phyloP scores from a whole-genome alignment of 345 rosid species.

The Citrus medica region DNA sequence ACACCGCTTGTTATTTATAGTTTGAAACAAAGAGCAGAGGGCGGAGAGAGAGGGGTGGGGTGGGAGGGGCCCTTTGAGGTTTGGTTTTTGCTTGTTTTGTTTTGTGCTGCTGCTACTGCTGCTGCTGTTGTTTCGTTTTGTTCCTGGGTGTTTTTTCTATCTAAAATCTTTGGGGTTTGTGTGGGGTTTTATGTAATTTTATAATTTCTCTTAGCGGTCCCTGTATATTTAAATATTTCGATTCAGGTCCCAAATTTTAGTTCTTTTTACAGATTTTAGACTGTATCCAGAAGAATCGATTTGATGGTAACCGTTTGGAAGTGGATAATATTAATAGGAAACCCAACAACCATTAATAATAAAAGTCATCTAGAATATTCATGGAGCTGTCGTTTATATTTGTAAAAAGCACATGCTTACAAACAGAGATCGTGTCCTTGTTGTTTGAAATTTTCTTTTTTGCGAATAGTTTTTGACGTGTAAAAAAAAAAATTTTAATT shows the following conservation, averaged over 20 bases:
- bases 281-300: neutral
- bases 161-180: neutral
- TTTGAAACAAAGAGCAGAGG: neutral
- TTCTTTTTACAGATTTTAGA: neutral
- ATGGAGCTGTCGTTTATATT: neutral
- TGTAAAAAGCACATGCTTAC: too few species aligned
- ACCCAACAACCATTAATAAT: neutral
- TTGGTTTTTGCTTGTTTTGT: neutral
- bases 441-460: too few species aligned
- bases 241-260: neutral
- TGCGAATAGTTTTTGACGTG: too few species aligned
- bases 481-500: too few species aligned
- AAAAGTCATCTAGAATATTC: neutral
- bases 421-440: too few species aligned
- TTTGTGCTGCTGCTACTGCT: too few species aligned
- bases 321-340: neutral
- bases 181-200: too few species aligned
- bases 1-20: slow-evolving; percentile 13
- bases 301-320: neutral
- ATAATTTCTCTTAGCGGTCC: neutral
- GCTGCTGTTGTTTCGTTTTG: too few species aligned
- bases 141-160: neutral
- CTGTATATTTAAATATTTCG: neutral
- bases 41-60: neutral
- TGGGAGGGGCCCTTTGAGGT: neutral